Evolutionary conservation across 192 early-diverging fungal genomes (phyloP).

Genomic region (Gonapodya prolifera): DNA sequence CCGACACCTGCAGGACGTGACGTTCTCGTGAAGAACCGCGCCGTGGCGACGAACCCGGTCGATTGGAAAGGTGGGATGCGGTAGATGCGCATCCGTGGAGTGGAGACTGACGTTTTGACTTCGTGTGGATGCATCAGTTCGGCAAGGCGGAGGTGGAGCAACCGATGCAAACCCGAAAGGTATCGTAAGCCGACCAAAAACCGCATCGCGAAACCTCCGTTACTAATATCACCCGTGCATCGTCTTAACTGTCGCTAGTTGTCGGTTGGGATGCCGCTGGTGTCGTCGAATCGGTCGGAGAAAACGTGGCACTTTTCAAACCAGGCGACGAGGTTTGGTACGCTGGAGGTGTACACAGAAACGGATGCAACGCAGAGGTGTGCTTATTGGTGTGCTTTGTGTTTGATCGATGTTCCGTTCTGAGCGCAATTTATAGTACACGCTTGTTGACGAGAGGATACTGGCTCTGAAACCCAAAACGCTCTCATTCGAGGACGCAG

Average conservation of each 20-base stretch:
- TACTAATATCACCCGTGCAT: neutral
- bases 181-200: too few species aligned
- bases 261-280: constrained; percentile 5
- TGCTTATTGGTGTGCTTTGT: neutral
- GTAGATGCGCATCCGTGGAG: neutral
- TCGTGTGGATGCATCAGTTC: too few species aligned
- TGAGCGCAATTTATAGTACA: neutral
- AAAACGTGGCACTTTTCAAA: neutral
- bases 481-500: constrained; percentile 1
- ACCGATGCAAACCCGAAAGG: neutral
- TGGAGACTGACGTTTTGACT: too few species aligned
- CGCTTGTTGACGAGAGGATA: neutral
- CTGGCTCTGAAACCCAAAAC: neutral
- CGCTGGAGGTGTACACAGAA: neutral
- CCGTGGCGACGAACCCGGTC: neutral
- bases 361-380: constrained; percentile 5
- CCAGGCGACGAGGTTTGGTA: neutral
- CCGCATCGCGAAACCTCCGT: too few species aligned
- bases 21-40: neutral
- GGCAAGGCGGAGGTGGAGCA: neutral
- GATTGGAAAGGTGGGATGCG: neutral
- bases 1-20: neutral
- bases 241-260: neutral
- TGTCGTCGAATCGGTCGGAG: neutral
- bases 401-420: neutral